Evolutionary conservation across 441 rosid species (phyloP), one percentile per base, ranked within the genome.

Genomic region (Rhodomyrtus psidioides): DNA sequence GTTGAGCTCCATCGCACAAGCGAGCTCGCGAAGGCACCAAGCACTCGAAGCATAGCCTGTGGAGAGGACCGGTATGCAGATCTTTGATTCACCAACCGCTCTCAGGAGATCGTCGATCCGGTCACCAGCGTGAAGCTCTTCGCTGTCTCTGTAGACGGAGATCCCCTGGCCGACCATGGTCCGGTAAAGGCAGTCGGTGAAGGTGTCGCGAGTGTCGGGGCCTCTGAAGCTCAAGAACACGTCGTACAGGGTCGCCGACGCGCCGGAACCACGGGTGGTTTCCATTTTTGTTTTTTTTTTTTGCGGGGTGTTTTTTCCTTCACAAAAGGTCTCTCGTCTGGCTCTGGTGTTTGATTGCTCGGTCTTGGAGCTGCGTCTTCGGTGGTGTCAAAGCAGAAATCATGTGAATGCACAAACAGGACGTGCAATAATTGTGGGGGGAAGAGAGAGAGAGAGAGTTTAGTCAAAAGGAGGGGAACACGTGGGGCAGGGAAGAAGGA

Each of bases 231-330:
- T 55, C 12, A 55, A 12, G n/a, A 55, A 55, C n/a, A 55, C 58
- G 5, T 55, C 58, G 12, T 55, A 3, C 26, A 7, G n/a, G n/a
- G n/a, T 23, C 1, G 58, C 58, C 6, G 6, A 28, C 0, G 12
- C 0, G 3, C 42, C 3, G 6, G 39, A 27, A 7, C 21, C 39
- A 3, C 39, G n/a, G n/a, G n/a, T n/a, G n/a, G n/a, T n/a, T n/a
- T n/a, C n/a, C n/a, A n/a, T n/a, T n/a, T n/a, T n/a, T n/a, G n/a
- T n/a, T n/a, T n/a, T n/a, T n/a, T n/a, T n/a, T n/a, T n/a, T n/a
- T n/a, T n/a, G n/a, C n/a, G n/a, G n/a, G n/a, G n/a, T n/a, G n/a
- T n/a, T n/a, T n/a, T n/a, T n/a, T n/a, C n/a, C n/a, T n/a, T n/a
- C n/a, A n/a, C n/a, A n/a, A n/a, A n/a, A n/a, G n/a, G n/a, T n/a